Evolutionary conservation across 2,329 filamentous ascomycete genomes (phyloP).

Genomic region (Paraphaeosphaeria minitans): DNA sequence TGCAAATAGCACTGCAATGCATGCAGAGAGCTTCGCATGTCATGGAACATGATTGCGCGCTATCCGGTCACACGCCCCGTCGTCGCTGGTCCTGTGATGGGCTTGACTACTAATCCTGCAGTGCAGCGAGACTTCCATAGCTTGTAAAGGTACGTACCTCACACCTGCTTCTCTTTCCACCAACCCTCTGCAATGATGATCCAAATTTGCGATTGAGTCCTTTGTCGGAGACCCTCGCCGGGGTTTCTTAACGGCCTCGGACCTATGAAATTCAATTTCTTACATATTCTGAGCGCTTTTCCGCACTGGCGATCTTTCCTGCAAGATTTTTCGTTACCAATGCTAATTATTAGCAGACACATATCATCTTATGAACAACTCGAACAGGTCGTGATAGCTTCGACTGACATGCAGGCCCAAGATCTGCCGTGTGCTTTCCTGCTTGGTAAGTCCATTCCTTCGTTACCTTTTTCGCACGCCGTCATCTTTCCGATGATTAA

Average conservation of each 20-base stretch:
- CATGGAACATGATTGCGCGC: neutral
- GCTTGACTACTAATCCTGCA: slow-evolving; percentile 1
- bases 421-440: neutral
- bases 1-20: neutral
- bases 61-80: neutral
- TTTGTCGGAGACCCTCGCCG: slow-evolving; percentile 86
- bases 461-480: slow-evolving; percentile 9
- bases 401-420: neutral
- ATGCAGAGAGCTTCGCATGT: neutral
- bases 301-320: slow-evolving; percentile 1
- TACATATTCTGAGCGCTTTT: slow-evolving; percentile 90
- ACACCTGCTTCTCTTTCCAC: slow-evolving; percentile 10
- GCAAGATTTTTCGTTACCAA: neutral
- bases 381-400: neutral
- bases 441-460: slow-evolving; percentile 19
- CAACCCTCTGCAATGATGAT: slow-evolving; percentile 69
- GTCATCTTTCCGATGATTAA: slow-evolving; percentile 65
- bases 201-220: slow-evolving; percentile 99
- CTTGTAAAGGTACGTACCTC: slow-evolving; percentile 10
- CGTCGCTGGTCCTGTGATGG: neutral
- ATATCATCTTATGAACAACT: neutral
- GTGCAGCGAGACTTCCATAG: neutral
- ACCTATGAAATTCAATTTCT: slow-evolving; percentile 90
- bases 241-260: slow-evolving; percentile 77
- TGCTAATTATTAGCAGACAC: slow-evolving; percentile 20